Conservation (phyloP, 2,329 filamentous ascomycete genomes). For the Tolypocladium guangdongense region DNA sequence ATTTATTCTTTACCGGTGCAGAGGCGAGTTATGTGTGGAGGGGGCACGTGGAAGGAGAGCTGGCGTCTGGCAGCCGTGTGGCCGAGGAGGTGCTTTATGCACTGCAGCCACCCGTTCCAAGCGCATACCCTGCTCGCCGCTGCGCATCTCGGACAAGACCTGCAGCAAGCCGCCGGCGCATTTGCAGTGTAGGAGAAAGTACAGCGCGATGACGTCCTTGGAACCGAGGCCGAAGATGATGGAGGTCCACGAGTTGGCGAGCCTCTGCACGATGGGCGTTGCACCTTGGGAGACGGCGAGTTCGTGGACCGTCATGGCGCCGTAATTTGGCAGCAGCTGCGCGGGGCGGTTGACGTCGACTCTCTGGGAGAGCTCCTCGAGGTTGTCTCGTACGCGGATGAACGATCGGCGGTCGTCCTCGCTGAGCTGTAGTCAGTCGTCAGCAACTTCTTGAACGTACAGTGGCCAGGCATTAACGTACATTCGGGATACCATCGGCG, state of each 20-base stretch:
- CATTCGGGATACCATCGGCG: background rate
- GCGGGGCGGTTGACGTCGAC: conserved; percentile 10
- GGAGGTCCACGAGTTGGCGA: conserved; percentile 13
- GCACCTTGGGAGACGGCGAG: conserved; percentile 11
- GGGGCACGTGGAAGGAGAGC: conserved; percentile 12
- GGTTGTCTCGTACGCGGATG: conserved; percentile 7
- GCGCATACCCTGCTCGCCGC: conserved; percentile 3
- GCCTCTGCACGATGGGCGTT: conserved; percentile 3
- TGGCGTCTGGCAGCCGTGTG: conserved; percentile 9
- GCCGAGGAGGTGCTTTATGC: conserved; percentile 6
- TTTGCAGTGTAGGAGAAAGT: conserved; percentile 12
- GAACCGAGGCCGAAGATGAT: conserved; percentile 12
- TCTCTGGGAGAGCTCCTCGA: conserved; percentile 9
- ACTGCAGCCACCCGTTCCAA: background rate
- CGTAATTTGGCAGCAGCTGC: conserved; percentile 7
- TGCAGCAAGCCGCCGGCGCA: conserved; percentile 10
- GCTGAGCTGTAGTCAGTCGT: conserved; percentile 2
- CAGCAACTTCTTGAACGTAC: background rate
- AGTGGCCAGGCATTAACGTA: background rate
- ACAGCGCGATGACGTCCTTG: conserved; percentile 8
- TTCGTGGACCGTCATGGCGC: conserved; percentile 9
- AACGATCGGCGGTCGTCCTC: conserved; percentile 8
- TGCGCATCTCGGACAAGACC: conserved; percentile 1
- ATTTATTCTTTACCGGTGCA: conserved; percentile 11
- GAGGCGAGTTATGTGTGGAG: conserved; percentile 11